Evolutionary conservation across 2,329 filamentous ascomycete genomes (phyloP), one percentile per base, ranked within the genome.

Genomic region (Arthrobotrys entomopaga): DNA sequence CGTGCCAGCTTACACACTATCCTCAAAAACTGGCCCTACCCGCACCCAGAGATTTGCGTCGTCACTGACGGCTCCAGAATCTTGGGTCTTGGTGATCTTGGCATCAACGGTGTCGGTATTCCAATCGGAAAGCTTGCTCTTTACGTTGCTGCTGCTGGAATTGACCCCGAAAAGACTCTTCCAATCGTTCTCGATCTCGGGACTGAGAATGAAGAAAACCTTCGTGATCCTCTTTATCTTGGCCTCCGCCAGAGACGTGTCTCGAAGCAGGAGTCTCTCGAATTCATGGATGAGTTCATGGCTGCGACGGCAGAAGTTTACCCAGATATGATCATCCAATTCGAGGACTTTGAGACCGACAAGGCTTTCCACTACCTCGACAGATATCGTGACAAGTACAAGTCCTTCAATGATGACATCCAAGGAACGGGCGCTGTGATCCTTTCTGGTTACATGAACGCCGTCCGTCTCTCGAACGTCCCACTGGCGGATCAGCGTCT

Each of bases 271-370:
- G 89, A 94, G 79, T 92, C 96, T 83, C 89, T 90, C 81, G 91
- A 92, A 77, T 98, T 98, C 83, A 88, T 98, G 85, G 95, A 98
- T 80, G 95, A 98, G 85, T 90, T 99, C 85, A 98, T 99, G 94
- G 87, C 88, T 79, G 94, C 95, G 69, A 87, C 91, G 73, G 90
- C 90, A 65, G 93, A 97, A 82, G 86, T 86, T 77, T 90, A 87
- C 88, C 88, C 72, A 86, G 85, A 85, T 86, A 82, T 82, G 85
- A 82, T 72, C 66, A 91, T 98, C 76, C 95, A 98, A 81, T 98
- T 96, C 79, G 94, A 98, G 82, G 95, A 98, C 81, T 98, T 97
- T 83, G 96, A 98, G 85, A 96, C 94, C 80, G 70, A 74, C 46
- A 74, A 74, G 50, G 94, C 95, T 53, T 99, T 99, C 87, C 90